phyloP scores from a whole-genome alignment of 495 filamentous ascomycete genomes.

The Cryomyces minteri region DNA sequence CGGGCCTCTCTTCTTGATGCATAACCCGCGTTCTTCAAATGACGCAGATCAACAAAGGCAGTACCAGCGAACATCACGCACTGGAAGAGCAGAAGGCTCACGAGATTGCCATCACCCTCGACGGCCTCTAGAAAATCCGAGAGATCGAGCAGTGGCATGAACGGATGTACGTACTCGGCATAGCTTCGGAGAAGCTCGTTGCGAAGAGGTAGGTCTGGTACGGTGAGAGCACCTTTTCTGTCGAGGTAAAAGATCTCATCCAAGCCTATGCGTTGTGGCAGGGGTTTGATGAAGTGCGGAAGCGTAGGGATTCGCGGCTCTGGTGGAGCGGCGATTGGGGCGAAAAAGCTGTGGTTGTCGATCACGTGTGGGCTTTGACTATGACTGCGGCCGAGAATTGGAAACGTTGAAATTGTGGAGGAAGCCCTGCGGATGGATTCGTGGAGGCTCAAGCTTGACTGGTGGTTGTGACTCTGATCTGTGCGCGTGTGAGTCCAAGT shows the following conservation, averaged over 20 bases:
- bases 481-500: constrained; percentile 10
- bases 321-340: background rate
- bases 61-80: constrained; percentile 68
- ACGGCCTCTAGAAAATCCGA: constrained; percentile 51
- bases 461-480: constrained; percentile 14
- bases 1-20: constrained; percentile 51
- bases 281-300: constrained; percentile 54
- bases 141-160: constrained; percentile 73
- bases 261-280: constrained; percentile 44
- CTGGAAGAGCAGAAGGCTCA: constrained; percentile 66
- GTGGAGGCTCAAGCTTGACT: constrained; percentile 5
- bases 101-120: constrained; percentile 43
- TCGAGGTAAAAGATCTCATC: constrained; percentile 62
- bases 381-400: background rate
- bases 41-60: constrained; percentile 55
- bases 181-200: constrained; percentile 59
- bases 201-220: constrained; percentile 47
- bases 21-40: constrained; percentile 52
- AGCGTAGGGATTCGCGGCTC: constrained; percentile 20
- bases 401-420: background rate
- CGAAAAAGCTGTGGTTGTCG: background rate
- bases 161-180: constrained; percentile 71
- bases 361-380: background rate
- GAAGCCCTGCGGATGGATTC: constrained; percentile 9
- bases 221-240: constrained; percentile 53